Evolutionary conservation across 192 early-diverging fungal genomes (phyloP), one percentile per base, ranked within the genome.

Genomic region (Dimargaris cristalligena): DNA sequence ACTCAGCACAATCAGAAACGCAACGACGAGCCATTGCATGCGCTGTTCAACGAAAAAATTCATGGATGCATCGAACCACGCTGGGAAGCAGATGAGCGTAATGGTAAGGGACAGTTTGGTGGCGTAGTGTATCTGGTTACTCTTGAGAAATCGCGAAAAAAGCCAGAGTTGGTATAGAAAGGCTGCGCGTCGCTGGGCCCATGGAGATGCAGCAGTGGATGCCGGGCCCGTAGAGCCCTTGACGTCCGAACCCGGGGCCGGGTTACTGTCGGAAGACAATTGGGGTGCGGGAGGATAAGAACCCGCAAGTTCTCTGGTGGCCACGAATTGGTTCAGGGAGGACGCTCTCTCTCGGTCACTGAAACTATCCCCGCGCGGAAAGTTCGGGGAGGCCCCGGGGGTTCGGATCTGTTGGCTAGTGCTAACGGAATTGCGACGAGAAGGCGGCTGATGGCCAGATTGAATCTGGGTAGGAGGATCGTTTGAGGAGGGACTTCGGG

Each of bases 161-260:
- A 28, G 54, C 54, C 54, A 56, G 31, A 56, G 30, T n/a, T 18
- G 34, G 14, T 56, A 56, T 14, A 56, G 54, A 16, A 34, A 29
- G 16, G 22, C 29, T 1, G 2, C 26, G 23, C 51, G 29, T 4
- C 51, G 22, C 4, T 23, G 30, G 31, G 31, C 2, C 54, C 54
- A 56, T 16, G 8, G 31, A 33, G 30, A 1, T 26, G 50, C 8
- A 18, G 50, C 13, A 16, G 25, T 16, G 13, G 50, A 25, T 16
- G 14, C 30, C 50, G 14, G 50, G 48, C 9, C 4, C 23, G 23
- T 14, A 8, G 2, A 2, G 0, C 13, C 2, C 4, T 16, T 30
- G 8, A 3, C 28, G 8, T 2, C 30, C 1, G 4, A 8, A 25
- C 20, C 46, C 20, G 46, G 46, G 25, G 3, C 46, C 46, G 25